Evolutionary conservation across 768 basidiomycete species (phyloP), one percentile per base, ranked within the genome.

Genomic region (Floccularia luteovirens): DNA sequence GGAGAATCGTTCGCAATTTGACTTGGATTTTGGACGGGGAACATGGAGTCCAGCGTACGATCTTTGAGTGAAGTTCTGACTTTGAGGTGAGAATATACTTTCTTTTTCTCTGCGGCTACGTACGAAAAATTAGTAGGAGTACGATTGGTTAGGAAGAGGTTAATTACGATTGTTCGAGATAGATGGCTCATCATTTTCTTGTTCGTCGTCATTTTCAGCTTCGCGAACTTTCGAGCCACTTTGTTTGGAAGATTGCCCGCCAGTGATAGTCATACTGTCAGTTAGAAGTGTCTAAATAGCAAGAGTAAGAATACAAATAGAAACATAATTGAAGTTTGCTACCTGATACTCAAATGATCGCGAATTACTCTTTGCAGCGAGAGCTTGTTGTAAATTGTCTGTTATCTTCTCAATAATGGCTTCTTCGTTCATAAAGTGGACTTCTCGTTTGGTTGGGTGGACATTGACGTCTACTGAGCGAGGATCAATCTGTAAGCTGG

Each of bases 371-470:
- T 81, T 72, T 21, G 64, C 72, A 31, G 74, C 66, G 10, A 92
- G 62, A n/a, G 64, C 67, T 32, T 72, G 60, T 46, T 90, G 86
- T 2, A 97, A 67, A 1, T 69, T 70, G 51, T 86, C 79, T 11
- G 83, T 77, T 32, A 98, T 79, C 5, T 67, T 67, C 47, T 89
- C 80, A 4, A 82, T 82, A 51, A 97, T 88, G 11, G 62, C 67
- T 38, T 97, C 94, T 56, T 98, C 91, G 45, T 96, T 79, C 36
- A 97, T 59, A 52, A 98, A 98, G 48, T 91, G 89, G 1, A 97
- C 91, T 57, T 97, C 93, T 32, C 87, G 84, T 57, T 99, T 99
- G 2, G 96, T 98, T 0, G 94, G 96, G 55, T 97, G 93, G 5
- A 98, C 91, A 51, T 99, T 99, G 39, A 97, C 93, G 50, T 99